Base-by-base conservation (phyloP, 345 rosid species). In the Gossypium rotundifolium region DNA sequence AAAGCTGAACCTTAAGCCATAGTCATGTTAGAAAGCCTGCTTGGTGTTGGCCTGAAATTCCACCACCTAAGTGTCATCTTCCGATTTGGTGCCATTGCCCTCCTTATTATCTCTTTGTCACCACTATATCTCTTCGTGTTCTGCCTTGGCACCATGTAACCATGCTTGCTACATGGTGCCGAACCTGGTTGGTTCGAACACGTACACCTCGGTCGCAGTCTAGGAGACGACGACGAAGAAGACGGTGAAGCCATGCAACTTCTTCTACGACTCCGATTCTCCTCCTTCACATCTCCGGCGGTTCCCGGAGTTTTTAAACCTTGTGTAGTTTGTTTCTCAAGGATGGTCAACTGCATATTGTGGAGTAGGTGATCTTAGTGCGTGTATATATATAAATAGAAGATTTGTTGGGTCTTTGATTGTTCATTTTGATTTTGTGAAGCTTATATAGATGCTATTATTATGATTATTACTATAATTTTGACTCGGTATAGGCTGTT, bases 41-140 rank as follows among this genome's bases (percentile, higher is more conserved):
- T 87, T 12, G 88, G 88, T 23, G 88, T 82, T 57, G 90, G 85
- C 72, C 70, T 78, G 82, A 85, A 87, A 42, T 84, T 85, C 81
- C 44, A 80, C 88, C 90, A 77, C 76, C 86, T 68, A 72, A 85
- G 82, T 59, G 79, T 83, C 83, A 85, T 70, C 84, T 83, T 75
- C 40, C 83, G 79, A 53, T 67, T 78, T 0, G 85, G 87, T 57
- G 90, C 57, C 76, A 87, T 68, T 23, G 88, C 90, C 76, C 90
- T 83, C 72, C 82, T 63, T 70, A 85, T 55, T 2, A 87, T 74
- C 61, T 87, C 88, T 67, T 76, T 87, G 70, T 52, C 75, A 27
- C 72, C 85, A 1, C 77, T 68, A n/a, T 52, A 61, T 70, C 70
- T 58, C 82, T 25, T 76, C 78, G 2, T 67, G 72, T 66, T 80